Evolutionary conservation across 805 yeast genomes (phyloP), one percentile per base, ranked within the genome.

Genomic region (Barnettozyma wickerhamii): DNA sequence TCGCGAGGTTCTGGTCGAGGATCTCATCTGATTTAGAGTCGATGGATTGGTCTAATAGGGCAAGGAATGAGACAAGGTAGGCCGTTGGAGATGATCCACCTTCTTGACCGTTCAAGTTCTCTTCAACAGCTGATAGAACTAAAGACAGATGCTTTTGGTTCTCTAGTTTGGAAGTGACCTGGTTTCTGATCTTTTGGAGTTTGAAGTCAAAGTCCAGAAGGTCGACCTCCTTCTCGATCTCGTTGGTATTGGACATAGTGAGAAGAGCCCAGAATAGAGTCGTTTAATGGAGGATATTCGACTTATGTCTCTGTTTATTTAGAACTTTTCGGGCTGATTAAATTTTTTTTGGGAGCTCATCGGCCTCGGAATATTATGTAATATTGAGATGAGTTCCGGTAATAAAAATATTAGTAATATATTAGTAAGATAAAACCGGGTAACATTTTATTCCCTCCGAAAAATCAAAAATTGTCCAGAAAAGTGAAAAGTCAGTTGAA

Each of bases 91-190:
- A 70, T 35, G 72, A 55, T 9, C 31, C 37, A n/a, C 48, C 56
- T 29, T 58, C 55, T 45, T 62, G 61, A 10, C 56, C 57, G 51
- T 73, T 70, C 33, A 93, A 73, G 51, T 86, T 86, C 52, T 87
- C 96, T 59, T 93, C 99, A 36, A 93, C 90, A 4, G 97, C 95
- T 18, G 83, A 74, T 36, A 93, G 71, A 42, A 91, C 81, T 20
- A 87, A 65, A 7, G 96, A 95, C 48, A 86, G 69, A 57, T 84
- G 88, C 56, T 83, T 84, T 65, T 89, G 97, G 61, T 89, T 86
- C 19, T 83, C 88, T 37, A 90, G 66, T 59, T 87, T 88, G n/a
- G 95, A 87, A 47, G 65, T 72, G 52, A 74, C 65, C 55, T 89
- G 96, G 5, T 68, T 51, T 59, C 96, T 75, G 50, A 90, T 79